Percentiles rank a stretch among this genome's conserved stretches.
Evolutionary conservation across 2,329 filamentous ascomycete species (phyloP).

Genomic region (Aspergillus sp.): DNA sequence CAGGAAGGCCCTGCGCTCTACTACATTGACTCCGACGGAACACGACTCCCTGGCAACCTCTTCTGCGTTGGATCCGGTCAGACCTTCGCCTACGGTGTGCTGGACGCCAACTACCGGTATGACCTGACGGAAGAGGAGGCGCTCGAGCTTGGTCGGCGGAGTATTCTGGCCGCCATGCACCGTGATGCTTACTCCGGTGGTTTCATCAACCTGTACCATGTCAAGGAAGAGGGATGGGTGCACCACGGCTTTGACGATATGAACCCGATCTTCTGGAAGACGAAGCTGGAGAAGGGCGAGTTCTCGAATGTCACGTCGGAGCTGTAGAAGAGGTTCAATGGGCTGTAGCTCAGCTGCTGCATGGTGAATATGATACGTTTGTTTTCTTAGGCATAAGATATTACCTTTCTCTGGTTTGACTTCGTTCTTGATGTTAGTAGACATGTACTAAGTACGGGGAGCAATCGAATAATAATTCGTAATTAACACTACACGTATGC

Average conservation of each 20-base stretch:
- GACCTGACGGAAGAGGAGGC: slow-evolving; percentile 85
- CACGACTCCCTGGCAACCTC: slow-evolving; percentile 84
- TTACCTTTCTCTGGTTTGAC: slow-evolving; percentile 1
- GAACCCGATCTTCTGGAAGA: slow-evolving; percentile 99
- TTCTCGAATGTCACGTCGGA: slow-evolving; percentile 91
- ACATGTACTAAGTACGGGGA: no score
- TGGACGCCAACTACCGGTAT: slow-evolving; percentile 93
- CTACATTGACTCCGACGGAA: slow-evolving; percentile 98
- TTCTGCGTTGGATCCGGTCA: slow-evolving; percentile 98
- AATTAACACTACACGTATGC: no score
- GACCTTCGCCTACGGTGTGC: slow-evolving; percentile 97
- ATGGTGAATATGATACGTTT: slow-evolving; percentile 15
- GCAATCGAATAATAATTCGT: no score
- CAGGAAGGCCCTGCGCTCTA: slow-evolving; percentile 96
- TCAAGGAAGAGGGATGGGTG: slow-evolving; percentile 98
- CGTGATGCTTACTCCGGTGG: slow-evolving; percentile 98
- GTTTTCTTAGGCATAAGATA: slow-evolving; percentile 14
- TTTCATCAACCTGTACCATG: slow-evolving; percentile 97
- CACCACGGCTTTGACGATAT: slow-evolving; percentile 98
- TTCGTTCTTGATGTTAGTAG: background rate
- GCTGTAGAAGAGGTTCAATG: slow-evolving; percentile 40
- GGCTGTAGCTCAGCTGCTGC: slow-evolving; percentile 7
- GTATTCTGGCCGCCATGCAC: slow-evolving; percentile 94
- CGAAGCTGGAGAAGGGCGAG: slow-evolving; percentile 96
- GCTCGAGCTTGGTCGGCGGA: slow-evolving; percentile 82